phyloP scores from a whole-genome alignment of 2,329 filamentous ascomycete species.

The Trichoderma breve region DNA sequence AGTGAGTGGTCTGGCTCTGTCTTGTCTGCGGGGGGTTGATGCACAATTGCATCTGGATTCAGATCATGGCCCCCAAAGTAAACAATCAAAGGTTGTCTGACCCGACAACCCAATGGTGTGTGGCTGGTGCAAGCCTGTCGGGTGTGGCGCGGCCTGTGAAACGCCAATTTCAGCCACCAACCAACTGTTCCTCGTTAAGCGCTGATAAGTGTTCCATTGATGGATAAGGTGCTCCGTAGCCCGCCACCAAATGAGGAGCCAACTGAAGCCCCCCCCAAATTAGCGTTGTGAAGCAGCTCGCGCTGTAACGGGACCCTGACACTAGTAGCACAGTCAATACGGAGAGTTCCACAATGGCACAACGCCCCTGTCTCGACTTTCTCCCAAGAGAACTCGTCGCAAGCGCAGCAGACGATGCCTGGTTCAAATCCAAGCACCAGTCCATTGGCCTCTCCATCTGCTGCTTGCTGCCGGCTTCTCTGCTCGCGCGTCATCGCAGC shows the following conservation, averaged over 20 bases:
- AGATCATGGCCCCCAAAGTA: conserved; percentile 24
- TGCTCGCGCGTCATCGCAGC: conserved; percentile 13
- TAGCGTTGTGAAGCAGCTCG: not conserved
- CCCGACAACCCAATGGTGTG: conserved; percentile 27
- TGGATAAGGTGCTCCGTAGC: not conserved
- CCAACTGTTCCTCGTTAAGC: not conserved
- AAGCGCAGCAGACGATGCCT: conserved; percentile 40
- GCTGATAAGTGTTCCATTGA: not conserved
- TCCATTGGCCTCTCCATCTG: conserved; percentile 18
- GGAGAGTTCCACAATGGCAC: conserved; percentile 5
- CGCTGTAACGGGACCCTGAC: not conserved
- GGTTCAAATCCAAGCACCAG: not conserved
- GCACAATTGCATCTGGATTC: conserved; percentile 3
- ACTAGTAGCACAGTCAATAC: conserved; percentile 1
- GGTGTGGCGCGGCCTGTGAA: conserved; percentile 22
- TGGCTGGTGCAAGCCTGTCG: not conserved
- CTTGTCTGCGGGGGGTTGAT: conserved; percentile 2
- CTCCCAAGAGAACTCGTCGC: conserved; percentile 16
- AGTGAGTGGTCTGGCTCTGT: not conserved
- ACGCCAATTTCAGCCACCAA: not conserved
- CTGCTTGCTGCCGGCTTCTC: conserved; percentile 17
- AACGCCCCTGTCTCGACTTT: conserved; percentile 13
- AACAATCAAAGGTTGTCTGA: conserved; percentile 26
- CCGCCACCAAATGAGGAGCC: not conserved
- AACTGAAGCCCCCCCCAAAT: not conserved